phyloP scores from a whole-genome alignment of 2,329 filamentous ascomycete species.

The Pseudogymnoascus sp. region DNA sequence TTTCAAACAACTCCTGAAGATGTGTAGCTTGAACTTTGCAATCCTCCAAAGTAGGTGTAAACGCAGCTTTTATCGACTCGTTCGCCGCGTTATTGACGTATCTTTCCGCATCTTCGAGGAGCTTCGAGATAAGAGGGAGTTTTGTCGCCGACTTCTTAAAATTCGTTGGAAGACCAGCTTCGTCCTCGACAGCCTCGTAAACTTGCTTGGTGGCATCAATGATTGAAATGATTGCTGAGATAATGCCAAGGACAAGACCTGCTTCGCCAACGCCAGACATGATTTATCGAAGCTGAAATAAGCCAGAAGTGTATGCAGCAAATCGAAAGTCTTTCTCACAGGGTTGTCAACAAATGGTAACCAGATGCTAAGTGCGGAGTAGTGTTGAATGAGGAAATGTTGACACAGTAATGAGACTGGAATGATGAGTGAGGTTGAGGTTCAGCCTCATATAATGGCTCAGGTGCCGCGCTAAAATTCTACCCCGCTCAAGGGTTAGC shows the following conservation, averaged over 20 bases:
- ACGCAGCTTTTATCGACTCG: not conserved
- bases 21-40: not conserved
- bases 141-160: conserved; percentile 10
- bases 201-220: conserved; percentile 14
- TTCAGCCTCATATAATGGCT: too few species aligned
- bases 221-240: conserved; percentile 18
- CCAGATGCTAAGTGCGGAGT: not conserved
- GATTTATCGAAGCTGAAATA: conserved; percentile 8
- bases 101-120: not conserved
- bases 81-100: not conserved
- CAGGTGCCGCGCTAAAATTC: not conserved
- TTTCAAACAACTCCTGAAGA: not conserved
- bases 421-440: too few species aligned
- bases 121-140: not conserved
- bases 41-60: not conserved
- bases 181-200: conserved; percentile 15
- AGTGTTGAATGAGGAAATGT: not conserved
- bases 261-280: conserved; percentile 18
- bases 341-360: not conserved
- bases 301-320: not conserved
- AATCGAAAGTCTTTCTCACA: not conserved
- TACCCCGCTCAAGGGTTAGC: not conserved
- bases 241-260: conserved; percentile 16
- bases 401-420: not conserved
- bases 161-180: conserved; percentile 13